Evolutionary conservation across 768 basidiomycete species (phyloP).

Genomic region (Russula sp.): DNA sequence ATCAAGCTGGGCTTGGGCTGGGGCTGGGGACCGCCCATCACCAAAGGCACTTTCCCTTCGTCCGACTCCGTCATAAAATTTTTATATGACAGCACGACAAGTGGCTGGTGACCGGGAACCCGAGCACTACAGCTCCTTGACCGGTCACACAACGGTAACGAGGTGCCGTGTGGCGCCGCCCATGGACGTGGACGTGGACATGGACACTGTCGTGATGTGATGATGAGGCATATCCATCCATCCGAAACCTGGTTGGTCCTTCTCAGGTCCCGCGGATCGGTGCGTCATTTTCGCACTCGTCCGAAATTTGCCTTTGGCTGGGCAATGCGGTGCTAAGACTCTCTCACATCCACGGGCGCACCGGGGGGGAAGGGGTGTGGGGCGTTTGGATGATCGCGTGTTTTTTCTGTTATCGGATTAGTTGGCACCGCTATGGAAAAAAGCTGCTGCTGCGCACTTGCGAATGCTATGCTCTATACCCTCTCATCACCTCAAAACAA

Average conservation of each 20-base stretch:
- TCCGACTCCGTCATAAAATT: background rate
- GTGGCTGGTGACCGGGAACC: background rate
- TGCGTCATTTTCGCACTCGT: background rate
- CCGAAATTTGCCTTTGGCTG: background rate
- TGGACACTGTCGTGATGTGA: no score
- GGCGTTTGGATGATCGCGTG: no score
- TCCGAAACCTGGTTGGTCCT: background rate
- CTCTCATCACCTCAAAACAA: no score
- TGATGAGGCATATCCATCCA: background rate
- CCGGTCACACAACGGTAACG: background rate
- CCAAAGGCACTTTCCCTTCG: no score
- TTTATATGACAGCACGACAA: background rate
- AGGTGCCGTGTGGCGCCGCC: slow-evolving; percentile 8
- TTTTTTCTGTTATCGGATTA: no score
- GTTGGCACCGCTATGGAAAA: no score
- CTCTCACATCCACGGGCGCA: background rate
- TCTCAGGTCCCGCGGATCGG: slow-evolving; percentile 10
- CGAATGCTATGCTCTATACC: background rate
- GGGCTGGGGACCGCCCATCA: no score
- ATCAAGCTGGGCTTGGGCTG: background rate
- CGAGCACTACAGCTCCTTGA: background rate
- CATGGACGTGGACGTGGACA: background rate
- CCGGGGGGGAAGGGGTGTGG: no score
- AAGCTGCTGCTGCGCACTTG: no score
- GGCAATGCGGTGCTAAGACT: background rate